Evolutionary conservation across 371 early-diverging fungal genomes (phyloP), one percentile per base, ranked within the genome.

Genomic region (Rhizopus microsporus): DNA sequence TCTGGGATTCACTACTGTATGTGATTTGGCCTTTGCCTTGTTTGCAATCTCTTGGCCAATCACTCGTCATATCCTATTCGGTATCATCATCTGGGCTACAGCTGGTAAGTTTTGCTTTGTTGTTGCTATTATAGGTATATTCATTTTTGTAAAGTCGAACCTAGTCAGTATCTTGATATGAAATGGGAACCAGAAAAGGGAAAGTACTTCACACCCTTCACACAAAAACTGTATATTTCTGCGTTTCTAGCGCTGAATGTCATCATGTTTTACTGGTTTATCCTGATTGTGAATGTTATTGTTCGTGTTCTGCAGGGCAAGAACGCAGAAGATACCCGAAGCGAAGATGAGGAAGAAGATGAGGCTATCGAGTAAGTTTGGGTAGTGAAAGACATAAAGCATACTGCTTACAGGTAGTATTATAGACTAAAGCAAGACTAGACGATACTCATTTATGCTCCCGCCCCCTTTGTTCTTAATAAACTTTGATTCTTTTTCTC

Each of bases 21-120:
- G 90, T 57, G 91, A 93, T 67, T 62, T 84, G 2, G 65, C 84
- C 1, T 94, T 94, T 77, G 88, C 79, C 30, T 43, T 87, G 29
- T 93, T 94, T 64, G 85, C 88, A 17, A 40, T 90, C 2, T 80
- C 87, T 16, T 94, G 95, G 95, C 61, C 93, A 39, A 54, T 82
- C 16, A 88, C 93, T 1, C 81, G 93, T 34, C 94, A 93, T 60
- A 71, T 69, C 16, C 65, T 88, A 62, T 91, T 78, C 51, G 70
- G 76, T 1, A 52, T 74, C 54, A 77, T 90, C 45, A 72, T 83
- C 47, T 82, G 80, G 74, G 78, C 85, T 29, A 67, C 78, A 6
- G 80, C 64, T 55, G 68, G 78, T 75, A 69, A 59, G 55, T 10
- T 5, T 30, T 39, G 5, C 10, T 16, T n/a, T 17, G 8, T n/a